Base-by-base conservation (phyloP, 2,329 filamentous ascomycete genomes). In the Domatiomyces catenatus region DNA sequence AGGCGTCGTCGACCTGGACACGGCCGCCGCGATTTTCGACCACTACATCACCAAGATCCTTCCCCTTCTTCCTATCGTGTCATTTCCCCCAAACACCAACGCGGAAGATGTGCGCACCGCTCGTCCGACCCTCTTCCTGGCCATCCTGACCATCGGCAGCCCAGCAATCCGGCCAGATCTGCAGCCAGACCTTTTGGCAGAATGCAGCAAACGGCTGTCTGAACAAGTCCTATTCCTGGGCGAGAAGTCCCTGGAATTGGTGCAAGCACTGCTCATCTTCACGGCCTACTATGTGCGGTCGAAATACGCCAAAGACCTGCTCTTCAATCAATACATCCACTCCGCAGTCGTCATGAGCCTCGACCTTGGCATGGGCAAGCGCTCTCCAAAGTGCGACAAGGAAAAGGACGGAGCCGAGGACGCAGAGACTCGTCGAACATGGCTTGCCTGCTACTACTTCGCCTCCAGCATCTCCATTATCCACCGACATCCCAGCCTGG, bases 221-320 rank as follows among this genome's bases (percentile, higher is more conserved):
- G 81, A 90, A 45, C 80, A 79, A 56, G 75, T 89, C 43, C 75
- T 92, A 58, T 71, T 88, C 28, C 76, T 76, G 3, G 86, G 84
- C 10, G 81, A 87, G 58, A 93, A 93, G 69, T 86, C 77, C 42
- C 67, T 94, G 8, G 87, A 94, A 64, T 71, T 94, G 5, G 78
- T 93, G 10, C 88, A 94, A 66, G 78, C 84, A 1, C 68, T 94
- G 42, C 75, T 86, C 50, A 70, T 94, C 1, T 73, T 79, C 6
- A 78, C 82, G 17, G 75, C 87, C n/a, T 94, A 86, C 84, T 92
- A 93, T 64, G 80, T 79, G 63, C 86, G 86, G n/a, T 86, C 86
- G 0, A 81, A 90, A 57, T 76, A 84, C 58, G 84, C 84, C 52
- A 85, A 92, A 60, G 83, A 92, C 66, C 77, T 90, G 61, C 90